These are phyloP conservation scores for Phytopythium ostracodes DNA, from an alignment of 352 stramenopile species.

Conservation along the genomic window DNA sequence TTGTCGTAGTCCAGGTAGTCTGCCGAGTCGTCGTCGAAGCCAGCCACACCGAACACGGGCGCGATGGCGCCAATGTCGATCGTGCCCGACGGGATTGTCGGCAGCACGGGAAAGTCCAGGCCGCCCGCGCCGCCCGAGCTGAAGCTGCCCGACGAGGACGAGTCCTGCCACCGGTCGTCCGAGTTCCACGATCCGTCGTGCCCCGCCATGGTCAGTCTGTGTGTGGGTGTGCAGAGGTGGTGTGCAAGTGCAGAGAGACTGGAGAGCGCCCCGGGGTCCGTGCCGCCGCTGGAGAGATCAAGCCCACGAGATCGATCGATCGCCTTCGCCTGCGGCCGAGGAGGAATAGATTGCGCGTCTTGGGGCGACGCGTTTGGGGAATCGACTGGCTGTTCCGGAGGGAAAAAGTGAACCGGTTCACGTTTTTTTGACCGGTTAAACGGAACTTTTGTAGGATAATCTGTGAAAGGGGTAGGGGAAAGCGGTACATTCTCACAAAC, in stretches of 20 bases:
- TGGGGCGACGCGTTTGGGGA: background rate
- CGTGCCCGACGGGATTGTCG: slow-evolving; percentile 63
- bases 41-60: slow-evolving; percentile 81
- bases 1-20: slow-evolving; percentile 88
- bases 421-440: background rate
- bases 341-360: slow-evolving; percentile 14
- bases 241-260: background rate
- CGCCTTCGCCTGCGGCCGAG: background rate
- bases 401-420: background rate
- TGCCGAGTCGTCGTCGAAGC: slow-evolving; percentile 66
- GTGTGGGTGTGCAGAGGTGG: background rate
- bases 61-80: slow-evolving; percentile 83
- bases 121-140: slow-evolving; percentile 35
- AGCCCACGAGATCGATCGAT: background rate
- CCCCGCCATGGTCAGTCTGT: slow-evolving; percentile 24
- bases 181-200: slow-evolving; percentile 54
- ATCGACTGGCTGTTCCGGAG: slow-evolving; percentile 2
- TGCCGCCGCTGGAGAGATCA: background rate
- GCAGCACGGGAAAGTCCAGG: slow-evolving; percentile 68
- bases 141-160: slow-evolving; percentile 36
- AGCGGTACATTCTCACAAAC: background rate
- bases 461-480: background rate
- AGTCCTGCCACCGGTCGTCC: slow-evolving; percentile 75
- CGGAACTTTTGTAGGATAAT: background rate
- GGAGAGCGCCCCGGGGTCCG: background rate